A percentile compares a stretch with the other conserved stretches of the same genome.
These are phyloP conservation scores for Malassezia dermatis DNA, from an alignment of 1,284 basidiomycete genomes.

Conservation along the genomic window DNA sequence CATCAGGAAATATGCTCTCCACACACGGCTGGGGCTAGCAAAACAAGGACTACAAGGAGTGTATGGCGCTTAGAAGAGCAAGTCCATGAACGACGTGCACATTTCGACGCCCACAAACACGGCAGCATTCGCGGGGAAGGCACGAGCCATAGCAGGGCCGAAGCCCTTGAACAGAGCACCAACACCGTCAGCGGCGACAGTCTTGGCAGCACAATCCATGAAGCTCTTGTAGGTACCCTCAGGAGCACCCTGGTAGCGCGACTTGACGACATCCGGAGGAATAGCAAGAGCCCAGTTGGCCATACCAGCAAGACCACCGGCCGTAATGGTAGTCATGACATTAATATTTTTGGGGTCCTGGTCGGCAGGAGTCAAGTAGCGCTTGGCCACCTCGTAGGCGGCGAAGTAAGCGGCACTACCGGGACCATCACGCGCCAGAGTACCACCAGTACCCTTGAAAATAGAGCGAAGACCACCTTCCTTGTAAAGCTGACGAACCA, in stretches of 20 bases:
- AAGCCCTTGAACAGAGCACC: slow-evolving; percentile 91
- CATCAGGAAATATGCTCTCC: background rate
- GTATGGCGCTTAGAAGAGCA: slow-evolving; percentile 50
- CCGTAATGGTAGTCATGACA: slow-evolving; percentile 74
- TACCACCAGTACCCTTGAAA: slow-evolving; percentile 84
- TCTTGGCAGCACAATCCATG: slow-evolving; percentile 82
- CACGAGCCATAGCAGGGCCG: slow-evolving; percentile 69
- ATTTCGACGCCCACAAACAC: slow-evolving; percentile 80
- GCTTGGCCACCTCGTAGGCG: slow-evolving; percentile 89
- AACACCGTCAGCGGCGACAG: slow-evolving; percentile 80
- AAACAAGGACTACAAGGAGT: background rate
- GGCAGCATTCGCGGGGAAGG: slow-evolving; percentile 80
- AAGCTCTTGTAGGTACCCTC: slow-evolving; percentile 89
- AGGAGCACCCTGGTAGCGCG: slow-evolving; percentile 89
- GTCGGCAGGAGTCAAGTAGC: slow-evolving; percentile 61
- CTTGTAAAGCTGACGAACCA: slow-evolving; percentile 78
- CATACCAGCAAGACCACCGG: slow-evolving; percentile 87
- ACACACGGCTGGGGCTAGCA: background rate
- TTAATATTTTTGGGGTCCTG: slow-evolving; percentile 71
- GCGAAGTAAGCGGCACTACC: slow-evolving; percentile 96
- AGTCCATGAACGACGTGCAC: slow-evolving; percentile 63
- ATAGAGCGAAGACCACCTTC: slow-evolving; percentile 88
- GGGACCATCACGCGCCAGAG: slow-evolving; percentile 85
- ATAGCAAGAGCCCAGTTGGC: slow-evolving; percentile 60
- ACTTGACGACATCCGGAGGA: slow-evolving; percentile 59